These are phyloP conservation scores for Takashimella koratensis DNA, from an alignment of 1,284 basidiomycete species.

Conservation along the genomic window DNA sequence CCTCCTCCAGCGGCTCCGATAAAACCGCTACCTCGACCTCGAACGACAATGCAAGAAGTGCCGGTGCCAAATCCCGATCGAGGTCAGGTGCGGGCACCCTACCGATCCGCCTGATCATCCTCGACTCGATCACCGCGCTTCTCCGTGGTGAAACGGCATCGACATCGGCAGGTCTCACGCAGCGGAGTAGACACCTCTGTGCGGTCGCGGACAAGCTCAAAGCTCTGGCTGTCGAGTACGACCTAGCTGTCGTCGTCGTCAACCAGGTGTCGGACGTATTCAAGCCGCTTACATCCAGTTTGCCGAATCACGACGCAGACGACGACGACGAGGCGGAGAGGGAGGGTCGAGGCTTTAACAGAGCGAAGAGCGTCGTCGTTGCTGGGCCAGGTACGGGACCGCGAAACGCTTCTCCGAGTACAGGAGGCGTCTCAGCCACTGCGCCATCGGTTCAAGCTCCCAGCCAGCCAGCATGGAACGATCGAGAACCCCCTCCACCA, in stretches of 20 bases:
- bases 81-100: background rate
- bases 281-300: conserved; percentile 6
- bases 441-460: background rate
- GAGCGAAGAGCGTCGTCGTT: background rate
- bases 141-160: conserved; percentile 55
- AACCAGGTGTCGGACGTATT: conserved; percentile 83
- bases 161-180: conserved; percentile 55
- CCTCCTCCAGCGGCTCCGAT: background rate
- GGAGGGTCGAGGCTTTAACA: background rate
- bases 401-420: background rate
- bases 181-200: conserved; percentile 66
- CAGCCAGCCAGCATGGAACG: conserved; percentile 4
- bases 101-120: conserved; percentile 59
- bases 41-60: background rate
- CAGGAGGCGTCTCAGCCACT: too few relatives aligned
- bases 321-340: background rate
- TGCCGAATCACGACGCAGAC: background rate
- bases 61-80: background rate
- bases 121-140: conserved; percentile 77
- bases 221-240: conserved; percentile 59
- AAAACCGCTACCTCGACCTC: background rate
- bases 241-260: conserved; percentile 71
- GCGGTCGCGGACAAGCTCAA: conserved; percentile 66
- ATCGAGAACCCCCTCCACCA: conserved; percentile 24
- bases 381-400: background rate